Base-by-base conservation (phyloP, 2,329 filamentous ascomycete genomes). In the Botryotinia convoluta region DNA sequence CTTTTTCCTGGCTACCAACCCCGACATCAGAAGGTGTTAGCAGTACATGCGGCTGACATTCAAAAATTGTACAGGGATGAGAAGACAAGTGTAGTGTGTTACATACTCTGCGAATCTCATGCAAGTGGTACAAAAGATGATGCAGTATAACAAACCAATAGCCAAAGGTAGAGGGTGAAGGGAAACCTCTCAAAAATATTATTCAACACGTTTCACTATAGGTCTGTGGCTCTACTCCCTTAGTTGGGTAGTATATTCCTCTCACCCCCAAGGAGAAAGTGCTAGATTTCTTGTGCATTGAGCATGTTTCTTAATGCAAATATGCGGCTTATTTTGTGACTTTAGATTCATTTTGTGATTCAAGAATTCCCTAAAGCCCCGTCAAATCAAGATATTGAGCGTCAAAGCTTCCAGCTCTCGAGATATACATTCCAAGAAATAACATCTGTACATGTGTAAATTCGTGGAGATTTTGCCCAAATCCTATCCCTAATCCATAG, bases 231-330 rank as follows among this genome's bases (percentile, higher is more conserved):
- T 54, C 26, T 57, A 14, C 1, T 9, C 3, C 7, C 3, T 32
- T 2, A 0, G 0, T 20, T 1, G 35, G 14, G 26, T 42, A 39
- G 7, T 18, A 39, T 18, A 42, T 9, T 10, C 12, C n/a, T n/a
- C 3, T 42, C 14, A 29, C 2, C 18, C 35, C 8, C 8, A 0
- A 10, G 14, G 6, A 22, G 16, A 16, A 7, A 16, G 1, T 5
- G 12, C 37, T 18, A 7, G 35, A 39, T n/a, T n/a, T 14, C 7
- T 18, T 14, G 1, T n/a, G 12, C 9, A 9, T n/a, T 18, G 35
- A 39, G 22, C 16, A 39, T n/a, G 0, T 39, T 22, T n/a, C 26
- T 1, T 7, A 39, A 39, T n/a, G 0, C 8, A 39, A n/a, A 8
- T 8, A 18, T 8, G 12, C 9, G 12, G 26, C 16, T n/a, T 62